These are phyloP conservation scores for Eremomyces bilateralis DNA, from an alignment of 495 filamentous ascomycete species.

Conservation along the genomic window DNA sequence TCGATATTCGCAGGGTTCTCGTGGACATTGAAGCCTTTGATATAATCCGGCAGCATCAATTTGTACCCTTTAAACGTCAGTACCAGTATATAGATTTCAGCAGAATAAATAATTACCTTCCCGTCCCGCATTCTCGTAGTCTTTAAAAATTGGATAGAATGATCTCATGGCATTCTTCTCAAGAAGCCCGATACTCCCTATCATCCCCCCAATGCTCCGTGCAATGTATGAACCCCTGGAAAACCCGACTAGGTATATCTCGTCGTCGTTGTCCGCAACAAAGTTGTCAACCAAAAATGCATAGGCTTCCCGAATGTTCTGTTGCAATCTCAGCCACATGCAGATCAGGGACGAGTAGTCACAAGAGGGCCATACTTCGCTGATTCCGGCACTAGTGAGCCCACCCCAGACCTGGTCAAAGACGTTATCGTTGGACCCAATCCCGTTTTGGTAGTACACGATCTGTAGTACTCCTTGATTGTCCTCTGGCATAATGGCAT, in stretches of 20 bases:
- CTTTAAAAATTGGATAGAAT: conserved; percentile 15
- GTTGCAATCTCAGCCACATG: too few relatives aligned
- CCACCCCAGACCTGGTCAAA: conserved; percentile 4
- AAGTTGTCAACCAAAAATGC: conserved; percentile 30
- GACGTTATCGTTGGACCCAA: conserved; percentile 22
- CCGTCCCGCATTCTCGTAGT: neutral
- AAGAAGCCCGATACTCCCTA: conserved; percentile 27
- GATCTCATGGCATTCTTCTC: conserved; percentile 13
- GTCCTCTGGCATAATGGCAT: conserved; percentile 1
- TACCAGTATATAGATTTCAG: too few relatives aligned
- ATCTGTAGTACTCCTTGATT: conserved; percentile 19
- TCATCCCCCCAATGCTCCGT: conserved; percentile 31
- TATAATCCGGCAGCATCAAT: neutral
- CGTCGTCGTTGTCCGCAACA: conserved; percentile 30
- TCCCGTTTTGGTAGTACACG: conserved; percentile 32
- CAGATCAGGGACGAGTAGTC: too few relatives aligned
- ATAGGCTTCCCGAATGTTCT: conserved; percentile 30
- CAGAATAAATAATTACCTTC: too few relatives aligned
- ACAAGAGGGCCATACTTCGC: too few relatives aligned
- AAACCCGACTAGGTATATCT: conserved; percentile 39
- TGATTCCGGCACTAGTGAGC: conserved; percentile 15
- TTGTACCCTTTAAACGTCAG: conserved; percentile 1
- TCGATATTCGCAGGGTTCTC: neutral
- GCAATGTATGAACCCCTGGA: conserved; percentile 38
- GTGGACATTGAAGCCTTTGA: neutral